A percentile compares a stretch with the other conserved stretches of the same genome.
These are phyloP conservation scores for Venturia asperata DNA, from an alignment of 2,329 filamentous ascomycete genomes.

Conservation along the genomic window DNA sequence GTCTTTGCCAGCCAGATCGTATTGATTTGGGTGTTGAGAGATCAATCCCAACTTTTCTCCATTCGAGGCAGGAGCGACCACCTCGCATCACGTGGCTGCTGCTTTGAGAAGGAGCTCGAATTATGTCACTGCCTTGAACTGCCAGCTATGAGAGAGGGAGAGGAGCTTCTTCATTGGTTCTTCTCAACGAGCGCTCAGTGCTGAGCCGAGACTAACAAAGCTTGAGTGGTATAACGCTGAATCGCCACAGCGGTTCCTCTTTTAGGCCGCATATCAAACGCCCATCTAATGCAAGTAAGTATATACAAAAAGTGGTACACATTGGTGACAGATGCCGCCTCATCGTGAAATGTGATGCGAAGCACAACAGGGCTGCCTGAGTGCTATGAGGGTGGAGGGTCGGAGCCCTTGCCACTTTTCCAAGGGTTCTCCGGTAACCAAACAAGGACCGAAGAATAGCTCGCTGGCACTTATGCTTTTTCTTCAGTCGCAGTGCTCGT, in stretches of 20 bases:
- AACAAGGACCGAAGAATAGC: neutral
- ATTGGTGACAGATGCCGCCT: neutral
- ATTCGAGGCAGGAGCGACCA: neutral
- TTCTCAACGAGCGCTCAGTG: neutral
- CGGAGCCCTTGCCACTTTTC: neutral
- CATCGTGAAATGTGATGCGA: neutral
- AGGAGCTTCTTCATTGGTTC: neutral
- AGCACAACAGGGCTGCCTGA: neutral
- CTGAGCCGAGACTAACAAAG: neutral
- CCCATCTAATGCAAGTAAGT: constrained; percentile 12
- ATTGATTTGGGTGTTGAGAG: neutral
- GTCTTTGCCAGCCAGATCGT: neutral
- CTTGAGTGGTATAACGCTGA: neutral
- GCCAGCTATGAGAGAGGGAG: neutral
- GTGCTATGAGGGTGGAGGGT: neutral
- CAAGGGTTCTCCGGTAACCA: neutral
- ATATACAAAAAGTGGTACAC: neutral
- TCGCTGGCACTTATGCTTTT: neutral
- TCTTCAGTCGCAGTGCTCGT: neutral
- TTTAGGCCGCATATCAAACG: neutral
- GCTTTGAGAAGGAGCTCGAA: neutral
- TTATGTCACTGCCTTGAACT: neutral
- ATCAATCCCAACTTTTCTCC: neutral
- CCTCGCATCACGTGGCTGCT: neutral
- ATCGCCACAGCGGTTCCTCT: neutral